Percentiles rank a stretch among this genome's conserved stretches.
Evolutionary conservation across 1,284 basidiomycete species (phyloP).

Genomic region (Afroboletus lepidellus): DNA sequence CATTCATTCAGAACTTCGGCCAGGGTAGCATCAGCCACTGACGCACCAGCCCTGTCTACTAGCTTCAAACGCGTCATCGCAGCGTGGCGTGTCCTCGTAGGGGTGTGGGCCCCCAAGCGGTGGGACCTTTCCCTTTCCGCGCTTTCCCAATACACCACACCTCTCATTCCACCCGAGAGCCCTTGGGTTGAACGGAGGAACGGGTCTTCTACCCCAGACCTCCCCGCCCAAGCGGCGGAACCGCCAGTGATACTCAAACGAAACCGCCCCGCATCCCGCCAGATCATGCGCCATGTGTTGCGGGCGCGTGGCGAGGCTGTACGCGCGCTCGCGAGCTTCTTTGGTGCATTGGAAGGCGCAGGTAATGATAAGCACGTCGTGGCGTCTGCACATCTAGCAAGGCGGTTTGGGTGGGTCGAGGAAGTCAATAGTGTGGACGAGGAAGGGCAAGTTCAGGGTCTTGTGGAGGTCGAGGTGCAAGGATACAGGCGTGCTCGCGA

Average conservation of each 20-base stretch:
- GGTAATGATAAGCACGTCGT: conserved; percentile 47
- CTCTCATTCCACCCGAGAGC: conserved; percentile 61
- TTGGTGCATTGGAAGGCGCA: conserved; percentile 61
- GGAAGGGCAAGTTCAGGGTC: conserved; percentile 29
- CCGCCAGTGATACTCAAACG: conserved; percentile 42
- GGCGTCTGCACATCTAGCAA: conserved; percentile 63
- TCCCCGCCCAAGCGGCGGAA: conserved; percentile 33
- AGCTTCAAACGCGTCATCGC: conserved; percentile 81
- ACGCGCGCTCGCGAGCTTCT: conserved; percentile 66
- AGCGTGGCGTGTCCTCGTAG: conserved; percentile 87
- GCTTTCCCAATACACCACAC: conserved; percentile 73
- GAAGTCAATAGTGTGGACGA: conserved; percentile 21
- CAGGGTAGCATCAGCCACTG: conserved; percentile 20
- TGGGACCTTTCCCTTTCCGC: conserved; percentile 74
- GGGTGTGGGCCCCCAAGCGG: conserved; percentile 81
- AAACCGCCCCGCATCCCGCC: conserved; percentile 69
- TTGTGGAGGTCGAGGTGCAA: conserved; percentile 29
- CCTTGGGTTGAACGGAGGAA: conserved; percentile 60
- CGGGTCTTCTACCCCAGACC: conserved; percentile 31
- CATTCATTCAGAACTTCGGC: conserved; percentile 1
- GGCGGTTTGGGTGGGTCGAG: conserved; percentile 48
- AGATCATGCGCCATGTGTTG: conserved; percentile 83
- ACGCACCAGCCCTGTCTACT: conserved; percentile 17
- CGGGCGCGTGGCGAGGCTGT: conserved; percentile 77
- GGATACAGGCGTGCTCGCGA: conserved; percentile 64